Base-by-base conservation (phyloP, 2,329 filamentous ascomycete genomes). In the Achaetomium macrosporum region DNA sequence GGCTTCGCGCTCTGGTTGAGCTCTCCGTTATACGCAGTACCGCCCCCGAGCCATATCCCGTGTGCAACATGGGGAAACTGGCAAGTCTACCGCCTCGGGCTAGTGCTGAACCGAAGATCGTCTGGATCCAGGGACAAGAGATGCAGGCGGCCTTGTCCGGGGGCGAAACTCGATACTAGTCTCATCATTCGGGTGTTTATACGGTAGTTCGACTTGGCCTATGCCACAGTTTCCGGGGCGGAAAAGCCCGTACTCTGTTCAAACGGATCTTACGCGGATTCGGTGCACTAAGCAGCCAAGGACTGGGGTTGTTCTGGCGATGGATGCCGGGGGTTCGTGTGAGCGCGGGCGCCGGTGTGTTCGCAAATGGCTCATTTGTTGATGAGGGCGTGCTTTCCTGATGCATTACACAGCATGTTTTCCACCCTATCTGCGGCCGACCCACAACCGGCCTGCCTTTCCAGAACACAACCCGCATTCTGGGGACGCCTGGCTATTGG, bases 321-420 rank as follows among this genome's bases (percentile, higher is more conserved):
- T 44, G 44, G 47, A 50, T 35, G 36, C n/a, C n/a, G n/a, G 43
- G 29, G 42, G 17, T 47, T 43, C 47, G 43, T 25, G 39, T 19
- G 43, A 16, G 25, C 15, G 42, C 35, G 47, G 47, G 20, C 37
- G 29, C 30, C 16, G 31, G 39, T 7, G 31, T 41, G 48, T n/a
- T 55, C 49, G 42, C 45, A 55, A 55, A 55, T 55, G 49, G 53
- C 53, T 51, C 53, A 52, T 46, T 15, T 44, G 36, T 48, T 42
- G 44, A 51, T 49, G 30, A 20, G 44, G 40, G 31, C 41, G n/a
- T 19, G 19, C 8, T 15, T 49, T 16, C 37, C 30, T 29, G 36
- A 15, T 41, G 29, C 41, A 49, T 44, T 11, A 43, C 31, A 25
- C 25, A 25, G 25, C n/a, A n/a, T 15, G 39, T 15, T 33, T n/a